Percentiles rank a stretch among this genome's conserved stretches.
These are phyloP conservation scores for Herpetomonas muscarum DNA, from an alignment of 208 protist species.

Conservation along the genomic window DNA sequence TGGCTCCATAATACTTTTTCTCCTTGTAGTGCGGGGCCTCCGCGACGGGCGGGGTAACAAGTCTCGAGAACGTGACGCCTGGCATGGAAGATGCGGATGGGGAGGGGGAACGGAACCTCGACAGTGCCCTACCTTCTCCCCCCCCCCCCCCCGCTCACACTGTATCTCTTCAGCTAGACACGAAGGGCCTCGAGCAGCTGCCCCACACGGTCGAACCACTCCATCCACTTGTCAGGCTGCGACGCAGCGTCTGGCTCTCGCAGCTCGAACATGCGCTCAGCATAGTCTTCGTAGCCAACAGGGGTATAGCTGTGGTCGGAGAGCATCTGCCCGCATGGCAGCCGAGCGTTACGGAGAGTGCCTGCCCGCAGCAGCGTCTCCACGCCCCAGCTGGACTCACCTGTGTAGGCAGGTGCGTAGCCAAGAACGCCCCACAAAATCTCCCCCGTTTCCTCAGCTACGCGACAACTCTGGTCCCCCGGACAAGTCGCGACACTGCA, in stretches of 20 bases:
- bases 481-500: slow-evolving; percentile 18
- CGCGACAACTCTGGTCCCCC: slow-evolving; percentile 17
- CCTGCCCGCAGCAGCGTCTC: slow-evolving; percentile 8
- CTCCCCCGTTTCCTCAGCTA: slow-evolving; percentile 28
- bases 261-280: slow-evolving; percentile 70
- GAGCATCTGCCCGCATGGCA: slow-evolving; percentile 62
- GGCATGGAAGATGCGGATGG: too few relatives aligned
- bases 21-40: too few relatives aligned
- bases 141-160: too few relatives aligned
- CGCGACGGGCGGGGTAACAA: too few relatives aligned
- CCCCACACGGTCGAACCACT: slow-evolving; percentile 61
- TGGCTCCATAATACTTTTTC: too few relatives aligned
- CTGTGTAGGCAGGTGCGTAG: slow-evolving; percentile 69
- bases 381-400: slow-evolving; percentile 17
- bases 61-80: too few relatives aligned
- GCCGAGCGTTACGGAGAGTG: slow-evolving; percentile 12
- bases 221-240: slow-evolving; percentile 68
- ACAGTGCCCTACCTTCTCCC: too few relatives aligned
- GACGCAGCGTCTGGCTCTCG: slow-evolving; percentile 57
- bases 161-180: too few relatives aligned
- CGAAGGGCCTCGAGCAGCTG: too few relatives aligned
- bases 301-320: slow-evolving; percentile 34
- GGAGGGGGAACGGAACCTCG: too few relatives aligned
- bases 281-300: slow-evolving; percentile 78
- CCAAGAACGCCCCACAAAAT: slow-evolving; percentile 63